Evolutionary conservation across 345 rosid species (phyloP).

Genomic region (Pistacia vera): DNA sequence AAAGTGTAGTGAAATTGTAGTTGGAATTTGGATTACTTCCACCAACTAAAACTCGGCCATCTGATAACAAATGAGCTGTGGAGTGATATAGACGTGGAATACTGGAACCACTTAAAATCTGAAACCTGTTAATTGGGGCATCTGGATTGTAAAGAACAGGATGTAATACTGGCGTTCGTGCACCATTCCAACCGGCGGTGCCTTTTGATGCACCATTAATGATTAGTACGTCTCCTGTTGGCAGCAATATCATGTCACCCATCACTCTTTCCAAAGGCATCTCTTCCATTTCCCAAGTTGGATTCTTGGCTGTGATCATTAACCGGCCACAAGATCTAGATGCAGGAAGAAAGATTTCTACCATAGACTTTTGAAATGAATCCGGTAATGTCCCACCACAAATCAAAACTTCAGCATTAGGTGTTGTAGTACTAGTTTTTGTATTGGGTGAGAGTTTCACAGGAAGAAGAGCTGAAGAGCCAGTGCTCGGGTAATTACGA

Average conservation of each 20-base stretch:
- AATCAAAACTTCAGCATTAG: conserved; percentile 35
- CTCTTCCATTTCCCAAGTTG: conserved; percentile 43
- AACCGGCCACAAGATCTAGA: conserved; percentile 34
- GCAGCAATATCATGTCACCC: conserved; percentile 58
- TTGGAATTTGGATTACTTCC: conserved; percentile 46
- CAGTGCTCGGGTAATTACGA: conserved; percentile 56
- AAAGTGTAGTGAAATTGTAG: conserved; percentile 35
- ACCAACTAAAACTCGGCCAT: conserved; percentile 44
- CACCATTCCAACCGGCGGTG: conserved; percentile 29
- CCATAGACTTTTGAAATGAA: conserved; percentile 21
- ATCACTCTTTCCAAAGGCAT: conserved; percentile 50
- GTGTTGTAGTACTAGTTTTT: background rate
- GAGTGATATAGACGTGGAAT: conserved; percentile 53
- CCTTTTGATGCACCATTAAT: conserved; percentile 51
- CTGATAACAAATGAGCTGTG: conserved; percentile 41
- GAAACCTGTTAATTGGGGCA: conserved; percentile 16
- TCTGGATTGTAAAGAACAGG: conserved; percentile 23
- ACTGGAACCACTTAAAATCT: conserved; percentile 30
- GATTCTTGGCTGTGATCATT: conserved; percentile 20
- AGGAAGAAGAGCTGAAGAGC: conserved; percentile 54
- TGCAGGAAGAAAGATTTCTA: conserved; percentile 17
- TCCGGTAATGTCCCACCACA: conserved; percentile 43
- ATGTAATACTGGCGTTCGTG: conserved; percentile 21
- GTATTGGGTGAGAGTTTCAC: conserved; percentile 9
- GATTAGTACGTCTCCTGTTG: conserved; percentile 43